phyloP scores from a whole-genome alignment of 495 filamentous ascomycete species.

The Glarea lozoyensis region DNA sequence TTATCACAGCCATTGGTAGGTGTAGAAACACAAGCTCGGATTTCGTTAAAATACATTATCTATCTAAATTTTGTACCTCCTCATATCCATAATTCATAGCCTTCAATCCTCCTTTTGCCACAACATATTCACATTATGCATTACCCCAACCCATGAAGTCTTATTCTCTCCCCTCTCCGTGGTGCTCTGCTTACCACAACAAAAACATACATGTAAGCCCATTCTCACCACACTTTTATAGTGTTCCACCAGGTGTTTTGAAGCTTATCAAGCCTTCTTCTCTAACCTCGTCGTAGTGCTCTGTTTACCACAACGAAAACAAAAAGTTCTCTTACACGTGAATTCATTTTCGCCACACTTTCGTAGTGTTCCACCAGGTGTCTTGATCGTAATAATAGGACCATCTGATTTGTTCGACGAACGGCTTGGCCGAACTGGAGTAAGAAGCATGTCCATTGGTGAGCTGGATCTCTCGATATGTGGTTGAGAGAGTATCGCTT shows the following conservation, averaged over 20 bases:
- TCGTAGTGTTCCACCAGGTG: conserved; percentile 33
- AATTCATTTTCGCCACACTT: conserved; percentile 39
- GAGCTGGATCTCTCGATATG: background rate
- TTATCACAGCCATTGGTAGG: too few relatives aligned
- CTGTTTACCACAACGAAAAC: conserved; percentile 34
- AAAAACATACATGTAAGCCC: conserved; percentile 41
- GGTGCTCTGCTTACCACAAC: conserved; percentile 27
- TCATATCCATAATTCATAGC: too few relatives aligned
- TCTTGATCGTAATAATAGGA: conserved; percentile 21
- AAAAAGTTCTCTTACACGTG: conserved; percentile 36
- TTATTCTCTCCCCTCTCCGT: too few relatives aligned
- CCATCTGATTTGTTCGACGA: background rate
- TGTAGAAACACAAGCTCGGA: too few relatives aligned
- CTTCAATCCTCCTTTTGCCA: too few relatives aligned
- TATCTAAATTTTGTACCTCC: too few relatives aligned
- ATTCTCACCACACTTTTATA: conserved; percentile 35
- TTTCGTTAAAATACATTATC: too few relatives aligned
- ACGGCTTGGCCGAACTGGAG: conserved; percentile 5
- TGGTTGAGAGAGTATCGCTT: conserved; percentile 2
- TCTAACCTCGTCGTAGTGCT: too few relatives aligned
- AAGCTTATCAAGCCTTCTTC: too few relatives aligned
- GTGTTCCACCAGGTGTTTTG: conserved; percentile 32
- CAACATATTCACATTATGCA: too few relatives aligned
- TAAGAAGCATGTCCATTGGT: too few relatives aligned
- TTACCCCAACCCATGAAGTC: too few relatives aligned